Evolutionary conservation across 2,329 filamentous ascomycete genomes (phyloP).

Genomic region (Salinomyces thailandicus): DNA sequence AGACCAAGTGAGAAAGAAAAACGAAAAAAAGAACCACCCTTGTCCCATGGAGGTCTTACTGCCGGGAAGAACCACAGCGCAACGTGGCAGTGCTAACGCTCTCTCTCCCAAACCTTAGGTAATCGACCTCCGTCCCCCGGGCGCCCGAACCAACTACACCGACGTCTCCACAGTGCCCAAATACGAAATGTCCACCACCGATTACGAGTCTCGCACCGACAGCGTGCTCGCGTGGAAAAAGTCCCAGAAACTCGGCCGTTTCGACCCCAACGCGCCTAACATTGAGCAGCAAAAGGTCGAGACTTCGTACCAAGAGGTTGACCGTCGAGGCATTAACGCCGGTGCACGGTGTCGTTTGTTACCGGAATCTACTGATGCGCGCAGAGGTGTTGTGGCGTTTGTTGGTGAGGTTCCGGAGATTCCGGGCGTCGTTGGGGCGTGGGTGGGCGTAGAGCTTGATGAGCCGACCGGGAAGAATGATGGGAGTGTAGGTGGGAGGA

Average conservation of each 20-base stretch:
- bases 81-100: no score
- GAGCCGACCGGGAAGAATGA: slow-evolving; percentile 78
- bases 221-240: slow-evolving; percentile 94
- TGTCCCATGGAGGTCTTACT: no score
- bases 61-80: no score
- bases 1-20: no score
- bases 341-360: slow-evolving; percentile 36
- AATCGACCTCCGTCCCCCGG: slow-evolving; percentile 65
- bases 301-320: slow-evolving; percentile 59
- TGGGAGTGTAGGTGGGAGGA: slow-evolving; percentile 53
- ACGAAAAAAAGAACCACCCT: no score
- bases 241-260: slow-evolving; percentile 86
- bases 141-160: slow-evolving; percentile 66
- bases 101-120: slow-evolving; percentile 48
- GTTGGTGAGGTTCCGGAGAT: slow-evolving; percentile 68
- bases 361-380: slow-evolving; percentile 50
- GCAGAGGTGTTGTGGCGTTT: slow-evolving; percentile 60
- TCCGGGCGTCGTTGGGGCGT: slow-evolving; percentile 47
- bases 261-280: slow-evolving; percentile 72
- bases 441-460: slow-evolving; percentile 64
- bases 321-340: slow-evolving; percentile 45
- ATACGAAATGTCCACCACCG: slow-evolving; percentile 74
- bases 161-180: slow-evolving; percentile 77
- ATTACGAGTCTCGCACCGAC: slow-evolving; percentile 78
- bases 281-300: slow-evolving; percentile 62